Evolutionary conservation across 805 yeast species (phyloP), one percentile per base, ranked within the genome.

Genomic region (Yamadazyma nakazawae): DNA sequence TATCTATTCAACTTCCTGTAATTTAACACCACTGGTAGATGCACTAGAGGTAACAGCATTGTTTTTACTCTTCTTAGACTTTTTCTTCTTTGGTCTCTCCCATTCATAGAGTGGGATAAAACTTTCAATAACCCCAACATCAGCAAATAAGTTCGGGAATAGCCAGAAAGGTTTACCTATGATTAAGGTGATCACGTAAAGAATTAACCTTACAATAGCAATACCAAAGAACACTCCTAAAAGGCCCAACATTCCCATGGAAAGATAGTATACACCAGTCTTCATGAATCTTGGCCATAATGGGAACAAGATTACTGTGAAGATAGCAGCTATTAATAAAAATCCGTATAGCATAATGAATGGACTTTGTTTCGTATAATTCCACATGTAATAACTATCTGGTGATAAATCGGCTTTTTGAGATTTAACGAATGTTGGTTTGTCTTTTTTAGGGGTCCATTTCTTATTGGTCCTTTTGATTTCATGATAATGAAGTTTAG

Each of bases 101-200:
- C 90, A 90, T 2, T 82, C 94, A 61, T 86, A 94, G n/a, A 84
- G 55, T 3, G 99, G 99, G 54, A 76, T 76, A 72, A 94, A 94
- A 72, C 96, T 86, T 49, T 92, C 98, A 50, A 92, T 61, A 53
- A 94, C 85, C 19, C 97, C 96, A 57, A 95, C 91, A 61, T 94
- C 99, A 52, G 84, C 99, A 67, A 91, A 94, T 61, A 94, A 74
- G 62, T 92, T 92, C 47, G 99, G 99, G 76, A 89, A 92, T 40
- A 94, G 63, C 99, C 99, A 94, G 62, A 94, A 76, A n/a, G 96
- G 96, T 37, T 81, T 81, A 7, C 81, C 79, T 47, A 77, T 68
- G 1, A 79, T 66, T 40, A 84, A 68, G 0, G 90, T 78, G 43
- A 85, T 55, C 21, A 76, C 55, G 57, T 82, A 88, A 21, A 94